Evolutionary conservation across 2,329 filamentous ascomycete species (phyloP), one percentile per base, ranked within the genome.

Genomic region (Epichloe gansuensis): DNA sequence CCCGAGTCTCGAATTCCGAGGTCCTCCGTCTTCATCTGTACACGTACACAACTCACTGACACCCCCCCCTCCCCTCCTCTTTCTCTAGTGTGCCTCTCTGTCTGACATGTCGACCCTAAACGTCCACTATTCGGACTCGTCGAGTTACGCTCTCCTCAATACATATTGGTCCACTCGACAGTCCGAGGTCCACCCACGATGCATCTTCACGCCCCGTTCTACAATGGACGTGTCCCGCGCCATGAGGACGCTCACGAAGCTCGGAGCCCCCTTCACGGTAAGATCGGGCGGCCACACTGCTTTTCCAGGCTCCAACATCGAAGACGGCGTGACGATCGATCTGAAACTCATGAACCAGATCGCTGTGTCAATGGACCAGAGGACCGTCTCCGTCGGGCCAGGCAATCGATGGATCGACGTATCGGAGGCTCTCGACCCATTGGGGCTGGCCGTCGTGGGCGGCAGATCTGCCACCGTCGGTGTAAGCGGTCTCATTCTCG

Each of bases 281-380:
- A 65, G 64, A 53, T 60, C 61, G 13, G 65, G 64, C 35, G 67
- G 65, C n/a, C 66, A 68, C 38, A 57, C 61, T 2, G 53, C 63
- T 5, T 64, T 63, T 46, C 50, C 57, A 2, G 62, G 61, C 6
- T 56, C 59, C 11, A 65, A 61, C 43, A 61, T 63, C 36, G 43
- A 61, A 7, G 57, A 54, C 21, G 64, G 63, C 35, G 47, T 66
- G 49, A 61, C 61, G 4, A 57, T 66, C 31, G 63, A 65, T 41
- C 53, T 65, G 27, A 44, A 47, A 21, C 31, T 51, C 12, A 56
- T 64, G 21, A 62, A 61, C 25, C 41, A 59, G 35, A 52, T 65
- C 31, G 38, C 43, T 15, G 38, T 61, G 36, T 56, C 55, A 5
- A 40, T 44, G 15, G 57, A 61, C 13, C 51, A 48, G 4, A 55